Conservation (phyloP, 2,329 filamentous ascomycete species). For the Aspergillus pseudonomiae region DNA sequence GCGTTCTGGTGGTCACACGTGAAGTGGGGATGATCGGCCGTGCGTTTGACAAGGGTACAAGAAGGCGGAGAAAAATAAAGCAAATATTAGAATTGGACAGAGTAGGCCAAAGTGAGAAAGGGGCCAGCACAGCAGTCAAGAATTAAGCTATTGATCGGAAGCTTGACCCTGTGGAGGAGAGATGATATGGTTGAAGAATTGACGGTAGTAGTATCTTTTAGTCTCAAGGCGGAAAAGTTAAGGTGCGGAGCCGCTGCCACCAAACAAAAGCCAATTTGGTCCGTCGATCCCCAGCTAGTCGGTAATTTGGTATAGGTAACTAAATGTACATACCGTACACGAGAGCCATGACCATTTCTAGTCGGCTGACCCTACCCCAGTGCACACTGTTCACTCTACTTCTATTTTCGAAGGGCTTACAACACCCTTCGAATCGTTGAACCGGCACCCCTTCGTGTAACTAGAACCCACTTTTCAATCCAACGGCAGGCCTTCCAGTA, state of each 20-base stretch:
- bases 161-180: background rate
- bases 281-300: background rate
- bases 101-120: background rate
- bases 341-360: background rate
- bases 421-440: conserved; percentile 27
- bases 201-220: conserved; percentile 2
- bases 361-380: background rate
- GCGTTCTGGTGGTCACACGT: conserved; percentile 19
- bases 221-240: conserved; percentile 3
- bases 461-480: conserved; percentile 26
- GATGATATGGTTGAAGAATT: background rate
- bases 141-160: background rate
- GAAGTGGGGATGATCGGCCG: conserved; percentile 19
- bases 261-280: background rate
- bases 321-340: background rate
- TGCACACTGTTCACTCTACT: conserved; percentile 1
- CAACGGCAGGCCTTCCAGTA: conserved; percentile 34
- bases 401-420: conserved; percentile 19
- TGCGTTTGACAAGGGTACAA: conserved; percentile 14
- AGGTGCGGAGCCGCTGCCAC: conserved; percentile 12
- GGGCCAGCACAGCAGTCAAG: background rate
- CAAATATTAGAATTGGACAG: background rate
- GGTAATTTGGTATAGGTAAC: no score
- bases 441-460: conserved; percentile 32
- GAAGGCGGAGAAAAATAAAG: conserved; percentile 6